Evolutionary conservation across 441 rosid genomes (phyloP), one percentile per base, ranked within the genome.

Genomic region (Pelargonium myrrhifolium): DNA sequence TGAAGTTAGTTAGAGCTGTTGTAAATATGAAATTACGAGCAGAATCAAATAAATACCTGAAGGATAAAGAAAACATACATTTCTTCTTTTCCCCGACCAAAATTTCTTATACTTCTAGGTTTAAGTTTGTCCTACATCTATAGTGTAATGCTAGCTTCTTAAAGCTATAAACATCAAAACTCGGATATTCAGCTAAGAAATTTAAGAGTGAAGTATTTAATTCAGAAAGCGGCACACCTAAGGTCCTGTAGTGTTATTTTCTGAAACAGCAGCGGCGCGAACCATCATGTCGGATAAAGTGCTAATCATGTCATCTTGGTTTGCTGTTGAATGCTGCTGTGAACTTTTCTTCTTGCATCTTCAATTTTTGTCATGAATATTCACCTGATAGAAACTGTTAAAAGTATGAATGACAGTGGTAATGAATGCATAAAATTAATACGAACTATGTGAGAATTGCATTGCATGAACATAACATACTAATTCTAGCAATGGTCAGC

Each of bases 221-320:
- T 17, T 53, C 22, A 53, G 24, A 2, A 55, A 55, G 60, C 60
- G 21, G 18, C 60, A 55, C 60, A 55, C 60, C 60, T 55, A 55
- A 8, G 60, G 12, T 55, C 60, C 22, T 55, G 21, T 55, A 4
- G 60, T 55, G 26, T 55, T 55, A 55, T 55, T 55, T 18, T 55
- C 60, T 22, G 20, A 55, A 55, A 53, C 22, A 15, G 59, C 22
- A 17, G 24, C 59, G 18, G 39, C 39, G 9, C 9, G 60, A n/a
- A n/a, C n/a, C 12, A 55, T 26, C 12, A 10, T 21, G 20, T 55
- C 2, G 26, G 26, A 6, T 55, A 17, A 18, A 22, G 9, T 20
- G 18, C 58, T 17, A 17, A 51, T 51, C n/a, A n/a, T n/a, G 58
- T 51, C 58, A 51, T 55, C 24, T 55, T 20, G 60, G 20, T 11